Evolutionary conservation across 306 rosid genomes (phyloP), one percentile per base, ranked within the genome.

Genomic region (Adenanthera pavonina): DNA sequence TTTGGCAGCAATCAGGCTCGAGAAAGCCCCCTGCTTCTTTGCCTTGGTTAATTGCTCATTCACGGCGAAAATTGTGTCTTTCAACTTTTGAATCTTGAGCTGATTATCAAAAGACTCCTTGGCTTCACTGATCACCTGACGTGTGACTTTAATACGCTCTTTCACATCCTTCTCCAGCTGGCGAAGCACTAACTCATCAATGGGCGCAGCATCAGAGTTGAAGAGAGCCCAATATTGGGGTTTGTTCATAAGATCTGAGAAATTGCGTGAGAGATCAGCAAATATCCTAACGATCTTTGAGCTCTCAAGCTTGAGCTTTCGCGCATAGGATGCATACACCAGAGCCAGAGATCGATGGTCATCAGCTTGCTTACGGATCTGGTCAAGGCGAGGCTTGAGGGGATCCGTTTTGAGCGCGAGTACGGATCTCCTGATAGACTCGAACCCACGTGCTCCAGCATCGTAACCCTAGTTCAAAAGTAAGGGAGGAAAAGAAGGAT

Each of bases 1-100:
- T 85, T 94, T 94, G 1, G 98, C 98, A 0, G 98, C 98, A 41
- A 94, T 92, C 84, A 92, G 85, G 76, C 97, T 94, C 0, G 97
- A 92, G 89, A 94, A 94, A 80, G 98, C 97, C 8, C 98, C 97
- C 80, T 94, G 97, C 91, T 92, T 94, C 91, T 94, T 94, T 0
- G 97, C 97, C 86, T 91, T 92, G 2, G 95, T 90, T 77, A 94
- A 66, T 67, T 89, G 92, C 87, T 94, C 98, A 70, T 94, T 94
- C 84, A 91, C 94, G 2, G 92, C 88, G 35, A 94, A 94, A 84
- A 94, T 94, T 0, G 97, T 94, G 44, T 94, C 98, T 90, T 94
- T 94, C 79, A 92, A 88, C 89, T 94, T 94, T 85, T 94, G 98
- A 83, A 94, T 94, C 89, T 94, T 94, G 76, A 94, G 92, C 87